These are phyloP conservation scores for Hyaloscypha finlandica DNA, from an alignment of 495 filamentous ascomycete genomes.

Conservation along the genomic window DNA sequence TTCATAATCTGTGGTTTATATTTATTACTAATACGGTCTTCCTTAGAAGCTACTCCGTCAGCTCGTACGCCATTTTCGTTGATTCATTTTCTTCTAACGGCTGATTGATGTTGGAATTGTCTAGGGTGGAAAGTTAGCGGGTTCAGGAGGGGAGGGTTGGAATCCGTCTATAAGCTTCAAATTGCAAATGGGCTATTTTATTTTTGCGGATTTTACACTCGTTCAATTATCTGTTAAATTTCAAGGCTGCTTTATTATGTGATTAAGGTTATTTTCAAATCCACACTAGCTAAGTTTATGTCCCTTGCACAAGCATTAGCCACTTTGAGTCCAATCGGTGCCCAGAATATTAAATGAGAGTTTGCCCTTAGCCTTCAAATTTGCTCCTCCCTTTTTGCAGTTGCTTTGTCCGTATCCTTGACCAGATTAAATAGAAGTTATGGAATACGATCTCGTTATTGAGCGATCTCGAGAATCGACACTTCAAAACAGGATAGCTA, in stretches of 20 bases:
- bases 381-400: background rate
- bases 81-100: background rate
- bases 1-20: background rate
- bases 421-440: background rate
- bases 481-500: slow-evolving; percentile 2
- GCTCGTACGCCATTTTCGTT: background rate
- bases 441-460: background rate
- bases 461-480: slow-evolving; percentile 8
- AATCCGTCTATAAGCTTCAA: background rate
- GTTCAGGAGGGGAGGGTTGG: background rate
- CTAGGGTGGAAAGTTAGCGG: background rate
- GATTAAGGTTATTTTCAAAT: background rate
- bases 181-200: background rate
- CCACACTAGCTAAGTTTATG: too few species aligned
- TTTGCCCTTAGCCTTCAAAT: background rate
- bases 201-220: too few species aligned
- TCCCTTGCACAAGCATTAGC: too few species aligned
- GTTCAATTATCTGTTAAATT: background rate
- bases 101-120: background rate
- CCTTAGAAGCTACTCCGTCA: slow-evolving; percentile 1
- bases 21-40: slow-evolving; percentile 3
- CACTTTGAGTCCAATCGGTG: background rate
- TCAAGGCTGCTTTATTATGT: background rate
- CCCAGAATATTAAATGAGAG: background rate
- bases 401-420: background rate